Percentiles rank a stretch among this genome's conserved stretches.
These are phyloP conservation scores for Leccinum longicurvipes DNA, from an alignment of 768 basidiomycete genomes.

Conservation along the genomic window DNA sequence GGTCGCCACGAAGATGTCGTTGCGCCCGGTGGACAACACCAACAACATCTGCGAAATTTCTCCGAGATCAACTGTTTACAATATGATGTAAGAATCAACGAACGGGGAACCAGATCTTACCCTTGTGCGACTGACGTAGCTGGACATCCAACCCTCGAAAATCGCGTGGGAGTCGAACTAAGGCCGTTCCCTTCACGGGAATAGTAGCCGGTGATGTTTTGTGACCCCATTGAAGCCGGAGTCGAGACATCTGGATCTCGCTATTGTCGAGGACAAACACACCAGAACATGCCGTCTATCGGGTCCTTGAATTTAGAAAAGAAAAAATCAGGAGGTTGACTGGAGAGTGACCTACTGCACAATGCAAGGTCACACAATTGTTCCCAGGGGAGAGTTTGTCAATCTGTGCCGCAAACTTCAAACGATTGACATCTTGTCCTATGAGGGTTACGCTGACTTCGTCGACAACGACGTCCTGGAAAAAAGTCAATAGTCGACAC, in stretches of 20 bases:
- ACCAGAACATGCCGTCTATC: constrained; percentile 63
- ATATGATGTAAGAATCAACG: constrained; percentile 1
- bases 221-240: constrained; percentile 66
- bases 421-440: constrained; percentile 60
- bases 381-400: constrained; percentile 54
- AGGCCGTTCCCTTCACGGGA: constrained; percentile 28
- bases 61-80: constrained; percentile 60
- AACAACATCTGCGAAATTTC: constrained; percentile 52
- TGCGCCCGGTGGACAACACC: constrained; percentile 64
- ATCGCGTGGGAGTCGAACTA: constrained; percentile 66
- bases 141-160: constrained; percentile 58
- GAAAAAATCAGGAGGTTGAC: background rate
- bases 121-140: constrained; percentile 51
- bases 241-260: constrained; percentile 60
- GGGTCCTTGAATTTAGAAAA: background rate
- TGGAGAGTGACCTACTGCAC: constrained; percentile 53
- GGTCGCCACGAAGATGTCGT: constrained; percentile 52
- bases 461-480: constrained; percentile 59
- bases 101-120: constrained; percentile 24
- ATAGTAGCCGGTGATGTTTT: constrained; percentile 26
- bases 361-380: constrained; percentile 58
- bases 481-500: constrained; percentile 8
- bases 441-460: constrained; percentile 57
- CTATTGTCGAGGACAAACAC: constrained; percentile 64
- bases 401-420: constrained; percentile 48